Conservation (phyloP, 768 basidiomycete genomes). For the Phlegmacium glaucopus region DNA sequence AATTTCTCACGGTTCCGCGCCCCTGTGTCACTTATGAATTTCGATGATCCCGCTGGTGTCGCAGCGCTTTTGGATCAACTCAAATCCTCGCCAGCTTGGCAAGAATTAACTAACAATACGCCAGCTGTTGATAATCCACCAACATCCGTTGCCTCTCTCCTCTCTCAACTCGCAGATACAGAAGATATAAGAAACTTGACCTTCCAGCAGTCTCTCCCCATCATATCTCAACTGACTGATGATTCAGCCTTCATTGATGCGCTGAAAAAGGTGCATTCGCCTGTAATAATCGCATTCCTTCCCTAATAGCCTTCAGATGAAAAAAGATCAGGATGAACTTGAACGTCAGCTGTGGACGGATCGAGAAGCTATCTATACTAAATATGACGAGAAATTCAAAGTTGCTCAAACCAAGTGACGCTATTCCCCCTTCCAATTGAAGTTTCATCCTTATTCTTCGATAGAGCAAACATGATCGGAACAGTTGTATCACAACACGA, state of each 20-base stretch:
- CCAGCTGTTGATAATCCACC: constrained; percentile 1
- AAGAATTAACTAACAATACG: constrained; percentile 29
- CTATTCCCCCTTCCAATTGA: constrained; percentile 3
- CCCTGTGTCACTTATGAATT: constrained; percentile 11
- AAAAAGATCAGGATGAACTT: constrained; percentile 64
- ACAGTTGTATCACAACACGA: constrained; percentile 66
- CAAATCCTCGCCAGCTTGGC: constrained; percentile 67
- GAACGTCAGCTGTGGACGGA: constrained; percentile 71
- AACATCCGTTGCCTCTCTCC: constrained; percentile 54
- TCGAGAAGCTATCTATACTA: constrained; percentile 54
- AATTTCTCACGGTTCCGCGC: neutral
- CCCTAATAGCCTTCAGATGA: constrained; percentile 46
- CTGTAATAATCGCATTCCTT: constrained; percentile 1
- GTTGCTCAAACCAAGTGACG: constrained; percentile 63
- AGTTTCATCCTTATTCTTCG: constrained; percentile 3
- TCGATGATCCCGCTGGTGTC: constrained; percentile 65
- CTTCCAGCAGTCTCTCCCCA: constrained; percentile 70
- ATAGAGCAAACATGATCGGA: constrained; percentile 67
- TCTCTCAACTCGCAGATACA: constrained; percentile 46
- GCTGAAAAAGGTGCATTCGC: constrained; percentile 45
- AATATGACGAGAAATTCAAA: constrained; percentile 71
- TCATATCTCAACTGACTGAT: constrained; percentile 56
- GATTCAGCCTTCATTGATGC: constrained; percentile 47
- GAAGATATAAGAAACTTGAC: constrained; percentile 34
- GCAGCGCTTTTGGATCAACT: constrained; percentile 71